Evolutionary conservation across 2,329 filamentous ascomycete genomes (phyloP), one percentile per base, ranked within the genome.

Genomic region (Verticillium isaacii): DNA sequence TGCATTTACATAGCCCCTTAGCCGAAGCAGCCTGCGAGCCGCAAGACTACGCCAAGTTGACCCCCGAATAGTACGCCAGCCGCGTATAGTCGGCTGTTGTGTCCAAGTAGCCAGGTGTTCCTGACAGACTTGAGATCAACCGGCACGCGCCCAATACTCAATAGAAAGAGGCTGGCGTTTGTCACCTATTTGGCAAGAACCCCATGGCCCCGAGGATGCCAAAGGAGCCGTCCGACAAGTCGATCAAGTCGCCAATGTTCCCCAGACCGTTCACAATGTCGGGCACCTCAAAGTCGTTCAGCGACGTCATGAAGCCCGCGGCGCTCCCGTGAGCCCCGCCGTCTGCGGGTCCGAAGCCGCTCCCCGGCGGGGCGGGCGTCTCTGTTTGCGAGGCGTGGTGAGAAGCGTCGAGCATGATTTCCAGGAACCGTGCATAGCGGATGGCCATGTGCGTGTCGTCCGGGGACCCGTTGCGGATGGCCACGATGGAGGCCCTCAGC

Each of bases 401-500:
- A n/a, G 56, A 57, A 34, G 56, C 19, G 23, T 37, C 25, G 32
- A 57, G 56, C 11, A 57, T 37, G n/a, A 57, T 57, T 12, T 57
- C 56, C 19, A 57, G n/a, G 32, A 57, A 57, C 7, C 56, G 32
- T 6, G 56, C 32, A 9, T 39, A 57, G 8, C 56, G 56, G 9
- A 25, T 25, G 2, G 56, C 56, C 56, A 57, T 57, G 56, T 57
- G 56, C 9, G 56, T 57, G 56, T 57, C 56, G n/a, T 57, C 56
- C 11, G 56, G 56, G 32, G 56, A 57, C 17, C 56, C 56, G 3
- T 37, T 34, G n/a, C 34, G 56, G 11, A 57, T 37, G 17, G 56
- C 34, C 5, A 36, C 32, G 11, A 57, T 57, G 56, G 56, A 57
- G 14, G 32, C n/a, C 32, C 34, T n/a, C 5, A 57, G 56, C 9